Percentiles rank a stretch among this genome's conserved stretches.
Evolutionary conservation across 257 asterid species (phyloP).

Genomic region (Solanum piurae): DNA sequence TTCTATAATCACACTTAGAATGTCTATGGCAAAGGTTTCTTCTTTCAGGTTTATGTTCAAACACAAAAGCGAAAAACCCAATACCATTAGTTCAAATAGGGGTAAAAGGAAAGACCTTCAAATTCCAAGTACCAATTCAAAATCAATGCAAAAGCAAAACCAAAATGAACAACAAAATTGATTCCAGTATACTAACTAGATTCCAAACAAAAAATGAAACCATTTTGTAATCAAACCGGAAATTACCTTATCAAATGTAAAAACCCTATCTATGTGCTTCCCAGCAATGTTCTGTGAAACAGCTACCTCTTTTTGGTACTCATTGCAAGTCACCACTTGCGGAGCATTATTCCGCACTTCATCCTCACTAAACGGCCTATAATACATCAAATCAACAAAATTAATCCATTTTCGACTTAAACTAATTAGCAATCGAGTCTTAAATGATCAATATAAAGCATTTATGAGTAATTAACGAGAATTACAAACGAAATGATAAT

Average conservation of each 20-base stretch:
- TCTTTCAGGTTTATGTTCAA: neutral
- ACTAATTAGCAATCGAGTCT: neutral
- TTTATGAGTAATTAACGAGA: neutral
- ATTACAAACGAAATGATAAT: neutral
- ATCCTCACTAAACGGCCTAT: constrained; percentile 84
- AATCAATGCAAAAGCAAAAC: neutral
- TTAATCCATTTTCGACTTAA: neutral
- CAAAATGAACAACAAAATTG: neutral
- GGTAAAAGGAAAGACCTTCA: neutral
- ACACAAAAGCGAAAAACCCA: neutral
- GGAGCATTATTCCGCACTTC: constrained; percentile 84
- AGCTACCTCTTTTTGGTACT: constrained; percentile 64
- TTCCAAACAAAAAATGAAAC: neutral
- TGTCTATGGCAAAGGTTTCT: neutral
- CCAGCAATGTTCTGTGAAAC: constrained; percentile 86
- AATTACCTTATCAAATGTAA: constrained; percentile 74
- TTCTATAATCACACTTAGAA: neutral
- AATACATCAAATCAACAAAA: neutral
- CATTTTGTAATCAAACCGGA: neutral
- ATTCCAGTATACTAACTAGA: neutral
- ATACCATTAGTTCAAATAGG: neutral
- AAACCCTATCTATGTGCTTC: constrained; percentile 75
- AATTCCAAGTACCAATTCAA: neutral
- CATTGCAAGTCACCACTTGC: constrained; percentile 88
- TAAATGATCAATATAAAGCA: neutral